Base-by-base conservation (phyloP, 2,329 filamentous ascomycete species). In the Fusarium musae region DNA sequence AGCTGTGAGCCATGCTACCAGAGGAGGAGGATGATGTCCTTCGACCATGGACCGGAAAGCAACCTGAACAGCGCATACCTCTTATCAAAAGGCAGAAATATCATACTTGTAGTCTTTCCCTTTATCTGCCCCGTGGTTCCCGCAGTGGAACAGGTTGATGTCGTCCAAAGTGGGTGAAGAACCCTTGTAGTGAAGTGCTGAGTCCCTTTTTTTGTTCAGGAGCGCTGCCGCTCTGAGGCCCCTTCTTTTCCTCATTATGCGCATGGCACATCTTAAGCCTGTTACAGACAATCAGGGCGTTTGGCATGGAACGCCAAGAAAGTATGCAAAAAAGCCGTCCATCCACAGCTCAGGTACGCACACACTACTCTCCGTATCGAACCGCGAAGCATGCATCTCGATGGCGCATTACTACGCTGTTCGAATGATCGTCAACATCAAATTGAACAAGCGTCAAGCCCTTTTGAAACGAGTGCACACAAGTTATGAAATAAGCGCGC, bases 301-400 rank as follows among this genome's bases (percentile, higher is more conserved):
- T 62, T 62, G 42, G 44, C 19, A 46, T 37, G 39, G 43, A 30
- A 49, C 28, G 53, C 65, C 54, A 72, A 60, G 69, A 64, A 69
- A 70, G 65, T 30, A 69, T 67, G 57, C 62, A 43, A 54, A 46
- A 58, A 74, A 72, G 56, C 70, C 34, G 74, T 63, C 70, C 66
- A 66, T 65, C 59, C 71, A 72, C 62, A 57, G 65, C 54, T 65
- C 58, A 68, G 73, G 68, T 63, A 69, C 65, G 36, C 49, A 28
- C 63, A 71, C 67, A 71, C 75, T 75, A 28, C 19, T 26, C 42
- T 44, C 42, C 42, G n/a, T 44, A 76, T 76, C 63, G 58, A 69
- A 46, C 63, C 52, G 63, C 66, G 62, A 50, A 65, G 65, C 70
- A 76, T 77, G 75, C 66, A 76, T 58, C 67, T 56, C 66, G 58